Conservation (phyloP, 2,329 filamentous ascomycete genomes). For the Tolypocladium amazonense region DNA sequence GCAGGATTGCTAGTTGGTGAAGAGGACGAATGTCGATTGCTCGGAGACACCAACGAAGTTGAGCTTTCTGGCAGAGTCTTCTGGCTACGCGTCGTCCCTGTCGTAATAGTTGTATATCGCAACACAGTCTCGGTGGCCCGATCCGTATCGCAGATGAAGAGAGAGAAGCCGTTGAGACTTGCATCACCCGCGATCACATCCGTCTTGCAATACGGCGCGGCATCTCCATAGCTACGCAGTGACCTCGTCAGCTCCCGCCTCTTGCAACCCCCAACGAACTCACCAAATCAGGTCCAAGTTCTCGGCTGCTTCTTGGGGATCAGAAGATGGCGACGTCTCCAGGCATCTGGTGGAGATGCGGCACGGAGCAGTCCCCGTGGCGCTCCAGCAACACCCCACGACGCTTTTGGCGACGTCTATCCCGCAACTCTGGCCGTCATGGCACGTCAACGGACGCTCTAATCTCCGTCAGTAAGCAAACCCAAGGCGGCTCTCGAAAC, state of each 20-base stretch:
- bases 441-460: conserved; percentile 9
- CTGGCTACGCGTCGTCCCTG: not conserved
- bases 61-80: not conserved
- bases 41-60: not conserved
- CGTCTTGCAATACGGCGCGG: conserved; percentile 11
- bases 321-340: conserved; percentile 1
- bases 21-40: not conserved
- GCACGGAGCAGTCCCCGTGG: conserved; percentile 3
- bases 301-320: not conserved
- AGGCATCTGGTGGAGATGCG: conserved; percentile 8
- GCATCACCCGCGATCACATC: conserved; percentile 7
- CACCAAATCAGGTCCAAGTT: conserved; percentile 5
- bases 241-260: not conserved
- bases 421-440: conserved; percentile 9
- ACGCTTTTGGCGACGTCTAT: conserved; percentile 6
- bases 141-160: conserved; percentile 11
- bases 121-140: conserved; percentile 8
- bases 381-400: conserved; percentile 11
- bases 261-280: not conserved
- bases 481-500: not conserved
- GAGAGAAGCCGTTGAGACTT: conserved; percentile 7
- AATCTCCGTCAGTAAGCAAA: not conserved
- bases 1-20: not conserved
- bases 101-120: conserved; percentile 5
- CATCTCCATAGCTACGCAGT: not conserved